Base-by-base conservation (phyloP, 2,329 filamentous ascomycete species). In the Lecanicillium sp. region DNA sequence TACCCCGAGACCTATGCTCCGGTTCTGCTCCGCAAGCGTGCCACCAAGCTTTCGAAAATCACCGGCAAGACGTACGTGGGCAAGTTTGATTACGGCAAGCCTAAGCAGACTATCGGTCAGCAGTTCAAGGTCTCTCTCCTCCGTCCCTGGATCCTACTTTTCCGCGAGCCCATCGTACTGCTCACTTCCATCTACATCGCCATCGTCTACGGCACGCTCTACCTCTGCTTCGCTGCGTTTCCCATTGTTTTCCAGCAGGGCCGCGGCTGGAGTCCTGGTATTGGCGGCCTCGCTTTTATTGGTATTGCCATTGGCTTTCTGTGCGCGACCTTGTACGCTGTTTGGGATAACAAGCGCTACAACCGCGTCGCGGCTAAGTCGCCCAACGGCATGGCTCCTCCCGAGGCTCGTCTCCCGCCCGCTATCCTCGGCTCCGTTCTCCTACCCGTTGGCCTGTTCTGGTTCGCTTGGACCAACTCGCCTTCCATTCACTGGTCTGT, bases 91-190 rank as follows among this genome's bases (percentile, higher is more conserved):
- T 62, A 62, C 15, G 65, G 69, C 15, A 64, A 68, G 40, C 71
- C 71, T 23, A 67, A 63, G 32, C 59, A 68, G 21, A 66, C 66
- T 4, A 55, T 78, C n/a, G 59, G 58, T 7, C 61, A 72, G 46
- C 73, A 77, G 32, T 75, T 84, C 60, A 71, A 71, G 47, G 71
- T 74, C 2, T 74, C 78, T 4, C 68, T 86, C n/a, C 65, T 72
- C 33, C 73, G 83, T 2, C 83, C 83, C 1, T 84, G 79, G 79
- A 64, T 81, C 30, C 67, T 87, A 5, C 70, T 87, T 1, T 80
- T 86, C 67, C 66, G 65, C 44, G 83, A 87, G 56, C 83, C 83
- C 5, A 86, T 86, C 53, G 79, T 86, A 20, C 61, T 84, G 10
- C 67, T 86, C 9, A 70, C 81, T 4, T 77, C 74, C 6, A 67